Percentiles rank a stretch among this genome's conserved stretches.
Evolutionary conservation across 2,329 filamentous ascomycete species (phyloP).

Genomic region (Fonsecaea monophora): DNA sequence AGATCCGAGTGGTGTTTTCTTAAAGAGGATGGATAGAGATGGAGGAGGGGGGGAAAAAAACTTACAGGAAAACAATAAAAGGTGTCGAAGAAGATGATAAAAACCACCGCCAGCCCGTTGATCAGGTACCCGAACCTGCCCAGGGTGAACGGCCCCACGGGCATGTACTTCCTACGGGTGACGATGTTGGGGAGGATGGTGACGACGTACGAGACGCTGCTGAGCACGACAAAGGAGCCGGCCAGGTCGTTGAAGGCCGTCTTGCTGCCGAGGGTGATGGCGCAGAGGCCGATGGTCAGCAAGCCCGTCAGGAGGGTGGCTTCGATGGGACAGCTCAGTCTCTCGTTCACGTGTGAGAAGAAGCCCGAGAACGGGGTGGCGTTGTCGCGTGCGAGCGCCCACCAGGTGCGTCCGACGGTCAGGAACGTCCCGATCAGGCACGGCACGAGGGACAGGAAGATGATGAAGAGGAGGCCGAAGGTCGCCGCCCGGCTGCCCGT

Average conservation of each 20-base stretch:
- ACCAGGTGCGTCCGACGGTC: conserved; percentile 55
- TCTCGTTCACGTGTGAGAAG: conserved; percentile 56
- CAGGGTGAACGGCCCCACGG: conserved; percentile 60
- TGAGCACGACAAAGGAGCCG: conserved; percentile 65
- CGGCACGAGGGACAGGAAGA: conserved; percentile 60
- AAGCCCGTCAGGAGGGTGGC: conserved; percentile 60
- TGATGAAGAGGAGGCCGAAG: conserved; percentile 60
- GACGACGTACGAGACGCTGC: conserved; percentile 61
- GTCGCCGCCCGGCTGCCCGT: conserved; percentile 59
- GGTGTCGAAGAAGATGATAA: conserved; percentile 63
- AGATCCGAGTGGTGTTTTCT: no score
- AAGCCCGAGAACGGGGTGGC: conserved; percentile 61
- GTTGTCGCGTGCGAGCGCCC: conserved; percentile 60
- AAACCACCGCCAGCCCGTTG: conserved; percentile 55
- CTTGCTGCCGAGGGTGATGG: conserved; percentile 53
- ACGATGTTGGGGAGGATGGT: conserved; percentile 61
- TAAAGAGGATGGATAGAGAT: no score
- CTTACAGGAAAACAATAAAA: conserved; percentile 65
- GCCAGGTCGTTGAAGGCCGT: conserved; percentile 63
- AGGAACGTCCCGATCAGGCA: conserved; percentile 64
- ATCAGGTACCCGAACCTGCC: conserved; percentile 55
- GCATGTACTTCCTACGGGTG: conserved; percentile 59
- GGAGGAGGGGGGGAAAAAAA: background rate
- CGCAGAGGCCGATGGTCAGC: conserved; percentile 60
- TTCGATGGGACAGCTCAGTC: conserved; percentile 61